Percentiles rank a stretch among this genome's conserved stretches.
Evolutionary conservation across 78 protist genomes (phyloP).

Genomic region (Andalucia godoyi): DNA sequence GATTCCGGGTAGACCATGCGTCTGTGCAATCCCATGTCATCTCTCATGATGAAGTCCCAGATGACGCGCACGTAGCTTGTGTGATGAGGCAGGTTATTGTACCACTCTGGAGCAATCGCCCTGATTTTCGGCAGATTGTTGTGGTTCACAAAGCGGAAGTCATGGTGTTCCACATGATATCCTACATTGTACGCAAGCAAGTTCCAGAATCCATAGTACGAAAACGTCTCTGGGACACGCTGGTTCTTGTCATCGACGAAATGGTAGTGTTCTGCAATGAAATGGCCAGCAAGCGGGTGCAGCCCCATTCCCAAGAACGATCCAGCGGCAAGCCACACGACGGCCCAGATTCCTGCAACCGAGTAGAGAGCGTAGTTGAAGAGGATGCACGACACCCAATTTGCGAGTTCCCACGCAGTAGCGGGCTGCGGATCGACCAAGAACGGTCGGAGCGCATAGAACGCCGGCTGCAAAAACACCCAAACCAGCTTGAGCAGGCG

Average conservation of each 20-base stretch:
- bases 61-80: slow-evolving; percentile 1
- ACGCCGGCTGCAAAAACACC: slow-evolving; percentile 28
- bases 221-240: slow-evolving; percentile 86
- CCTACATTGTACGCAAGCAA: slow-evolving; percentile 68
- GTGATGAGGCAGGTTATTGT: slow-evolving; percentile 7
- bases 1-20: too few relatives aligned
- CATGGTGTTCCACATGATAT: slow-evolving; percentile 90
- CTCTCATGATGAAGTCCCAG: background rate
- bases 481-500: slow-evolving; percentile 35
- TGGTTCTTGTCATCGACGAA: slow-evolving; percentile 17
- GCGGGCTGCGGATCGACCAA: slow-evolving; percentile 24
- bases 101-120: slow-evolving; percentile 43
- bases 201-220: slow-evolving; percentile 73
- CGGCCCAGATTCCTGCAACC: slow-evolving; percentile 34
- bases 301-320: slow-evolving; percentile 48
- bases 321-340: slow-evolving; percentile 27
- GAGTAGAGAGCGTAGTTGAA: background rate
- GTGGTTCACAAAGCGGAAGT: slow-evolving; percentile 70
- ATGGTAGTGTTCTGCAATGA: slow-evolving; percentile 72
- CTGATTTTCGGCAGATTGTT: slow-evolving; percentile 8
- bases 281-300: slow-evolving; percentile 78
- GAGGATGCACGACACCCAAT: slow-evolving; percentile 17
- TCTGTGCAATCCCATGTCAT: background rate
- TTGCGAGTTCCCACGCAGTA: slow-evolving; percentile 23
- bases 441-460: slow-evolving; percentile 65